These are phyloP conservation scores for Narthecium ossifragum DNA, from an alignment of 106 monocot genomes.

Conservation along the genomic window DNA sequence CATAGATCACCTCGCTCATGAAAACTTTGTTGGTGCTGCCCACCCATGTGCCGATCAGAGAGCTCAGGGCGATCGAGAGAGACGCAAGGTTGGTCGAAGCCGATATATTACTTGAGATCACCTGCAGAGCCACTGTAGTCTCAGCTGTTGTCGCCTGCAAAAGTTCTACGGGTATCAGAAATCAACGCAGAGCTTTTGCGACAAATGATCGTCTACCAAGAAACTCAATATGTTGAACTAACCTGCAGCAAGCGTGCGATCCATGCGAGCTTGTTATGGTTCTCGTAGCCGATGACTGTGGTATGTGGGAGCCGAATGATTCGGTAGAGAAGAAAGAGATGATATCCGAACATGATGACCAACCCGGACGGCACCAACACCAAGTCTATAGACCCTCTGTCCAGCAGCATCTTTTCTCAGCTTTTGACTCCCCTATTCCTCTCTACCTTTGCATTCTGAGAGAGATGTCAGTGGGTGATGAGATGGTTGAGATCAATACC, in stretches of 20 bases:
- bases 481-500: no score
- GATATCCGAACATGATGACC: constrained; percentile 67
- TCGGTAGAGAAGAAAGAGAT: constrained; percentile 72
- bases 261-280: constrained; percentile 87
- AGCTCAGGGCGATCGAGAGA: constrained; percentile 65
- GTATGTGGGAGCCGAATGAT: constrained; percentile 46
- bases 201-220: not conserved
- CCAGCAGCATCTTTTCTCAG: constrained; percentile 26
- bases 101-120: constrained; percentile 47
- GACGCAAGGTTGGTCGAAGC: constrained; percentile 61
- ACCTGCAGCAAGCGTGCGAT: constrained; percentile 69
- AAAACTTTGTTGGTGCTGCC: constrained; percentile 46
- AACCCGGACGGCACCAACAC: constrained; percentile 66
- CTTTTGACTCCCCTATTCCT: not conserved
- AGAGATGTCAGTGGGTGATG: not conserved
- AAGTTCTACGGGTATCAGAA: not conserved
- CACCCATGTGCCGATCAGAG: constrained; percentile 65
- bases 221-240: not conserved
- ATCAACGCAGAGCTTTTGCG: not conserved
- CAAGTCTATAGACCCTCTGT: constrained; percentile 47
- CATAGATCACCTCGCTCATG: constrained; percentile 44
- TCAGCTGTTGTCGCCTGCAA: constrained; percentile 32
- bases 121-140: constrained; percentile 28
- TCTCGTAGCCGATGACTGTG: constrained; percentile 79
- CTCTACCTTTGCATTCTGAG: constrained; percentile 6